A percentile compares a stretch with the other conserved stretches of the same genome.
Evolutionary conservation across 495 filamentous ascomycete genomes (phyloP).

Genomic region (Penicillium cosmopolitanum): DNA sequence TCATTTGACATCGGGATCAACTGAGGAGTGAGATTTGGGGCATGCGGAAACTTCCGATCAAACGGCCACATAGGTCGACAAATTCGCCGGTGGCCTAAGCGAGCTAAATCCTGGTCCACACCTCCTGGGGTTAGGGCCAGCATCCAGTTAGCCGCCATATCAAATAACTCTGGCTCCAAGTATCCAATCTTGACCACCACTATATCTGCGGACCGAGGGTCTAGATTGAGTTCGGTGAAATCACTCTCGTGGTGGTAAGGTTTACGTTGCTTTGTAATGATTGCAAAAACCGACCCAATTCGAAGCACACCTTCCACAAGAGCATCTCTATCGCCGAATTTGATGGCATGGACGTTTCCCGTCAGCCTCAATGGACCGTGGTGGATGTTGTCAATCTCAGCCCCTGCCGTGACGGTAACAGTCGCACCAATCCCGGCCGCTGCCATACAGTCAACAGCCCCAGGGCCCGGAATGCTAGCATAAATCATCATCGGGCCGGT

Average conservation of each 20-base stretch:
- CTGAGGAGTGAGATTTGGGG: conserved; percentile 43
- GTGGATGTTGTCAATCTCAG: conserved; percentile 57
- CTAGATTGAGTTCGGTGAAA: conserved; percentile 53
- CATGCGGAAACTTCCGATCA: conserved; percentile 40
- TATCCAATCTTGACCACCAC: conserved; percentile 66
- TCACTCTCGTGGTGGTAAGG: conserved; percentile 61
- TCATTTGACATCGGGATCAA: conserved; percentile 51
- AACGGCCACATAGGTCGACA: conserved; percentile 61
- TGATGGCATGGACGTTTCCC: conserved; percentile 56
- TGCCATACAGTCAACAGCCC: conserved; percentile 48
- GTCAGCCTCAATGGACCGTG: conserved; percentile 57
- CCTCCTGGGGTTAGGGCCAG: conserved; percentile 58
- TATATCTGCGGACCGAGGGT: conserved; percentile 51
- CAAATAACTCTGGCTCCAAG: conserved; percentile 59
- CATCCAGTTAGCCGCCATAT: conserved; percentile 60
- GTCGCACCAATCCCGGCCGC: conserved; percentile 53
- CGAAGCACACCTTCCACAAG: conserved; percentile 54
- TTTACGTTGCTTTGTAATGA: conserved; percentile 59
- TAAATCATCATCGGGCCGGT: conserved; percentile 52
- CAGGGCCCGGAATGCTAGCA: conserved; percentile 56
- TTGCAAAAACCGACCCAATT: conserved; percentile 57
- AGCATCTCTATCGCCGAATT: conserved; percentile 54
- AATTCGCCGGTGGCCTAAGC: conserved; percentile 54
- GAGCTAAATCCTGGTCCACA: conserved; percentile 56
- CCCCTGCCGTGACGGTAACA: conserved; percentile 58